Evolutionary conservation across 495 filamentous ascomycete species (phyloP).

Genomic region (Podospora conica): DNA sequence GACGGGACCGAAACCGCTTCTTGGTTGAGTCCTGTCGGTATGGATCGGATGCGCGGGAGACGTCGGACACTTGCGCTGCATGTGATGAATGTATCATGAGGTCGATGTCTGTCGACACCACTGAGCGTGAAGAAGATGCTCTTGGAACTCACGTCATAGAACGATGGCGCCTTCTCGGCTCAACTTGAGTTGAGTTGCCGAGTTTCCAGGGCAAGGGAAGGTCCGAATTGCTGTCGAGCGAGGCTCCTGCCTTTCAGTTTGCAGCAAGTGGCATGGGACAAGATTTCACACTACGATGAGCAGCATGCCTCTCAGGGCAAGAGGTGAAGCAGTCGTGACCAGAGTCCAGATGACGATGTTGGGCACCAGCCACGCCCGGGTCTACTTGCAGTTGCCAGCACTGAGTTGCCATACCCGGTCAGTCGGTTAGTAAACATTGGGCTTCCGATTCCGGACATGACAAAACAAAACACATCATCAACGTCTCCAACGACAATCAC

Average conservation of each 20-base stretch:
- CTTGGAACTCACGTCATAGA: too few species aligned
- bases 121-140: too few species aligned
- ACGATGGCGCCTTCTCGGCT: neutral
- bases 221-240: neutral
- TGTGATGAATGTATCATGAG: neutral
- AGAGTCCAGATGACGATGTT: neutral
- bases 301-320: neutral
- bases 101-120: neutral
- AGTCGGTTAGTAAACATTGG: neutral
- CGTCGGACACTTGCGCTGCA: neutral
- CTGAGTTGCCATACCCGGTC: neutral
- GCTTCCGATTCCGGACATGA: neutral
- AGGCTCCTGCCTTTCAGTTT: neutral
- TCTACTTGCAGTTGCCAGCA: too few species aligned
- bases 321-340: neutral
- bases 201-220: neutral
- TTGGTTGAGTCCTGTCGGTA: neutral
- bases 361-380: neutral
- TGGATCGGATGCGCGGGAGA: neutral
- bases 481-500: neutral
- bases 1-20: neutral
- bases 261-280: neutral
- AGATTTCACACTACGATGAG: neutral
- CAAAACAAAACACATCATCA: neutral
- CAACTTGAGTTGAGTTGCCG: neutral